phyloP scores from a whole-genome alignment of 352 stramenopile species.

The Thalassiosira pacifica region DNA sequence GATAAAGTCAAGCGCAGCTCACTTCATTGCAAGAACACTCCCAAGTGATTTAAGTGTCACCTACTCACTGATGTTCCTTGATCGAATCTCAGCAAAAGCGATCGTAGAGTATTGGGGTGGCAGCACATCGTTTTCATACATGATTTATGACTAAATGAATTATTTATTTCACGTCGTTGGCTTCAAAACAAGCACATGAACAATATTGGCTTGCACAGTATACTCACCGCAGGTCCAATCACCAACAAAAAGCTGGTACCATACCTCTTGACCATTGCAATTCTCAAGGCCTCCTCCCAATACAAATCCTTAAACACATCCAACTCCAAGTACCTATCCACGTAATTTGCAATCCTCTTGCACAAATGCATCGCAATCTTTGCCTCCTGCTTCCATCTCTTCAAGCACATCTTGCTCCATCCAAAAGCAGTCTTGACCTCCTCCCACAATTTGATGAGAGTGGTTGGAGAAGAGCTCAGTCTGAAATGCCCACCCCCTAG shows the following conservation, averaged over 20 bases:
- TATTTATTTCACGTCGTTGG: not conserved
- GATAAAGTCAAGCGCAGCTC: not conserved
- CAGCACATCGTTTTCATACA: no score
- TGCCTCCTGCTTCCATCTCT: slow-evolving; percentile 46
- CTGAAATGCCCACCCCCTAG: slow-evolving; percentile 45
- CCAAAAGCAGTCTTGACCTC: slow-evolving; percentile 46
- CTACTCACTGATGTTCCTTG: slow-evolving; percentile 14
- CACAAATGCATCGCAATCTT: slow-evolving; percentile 56
- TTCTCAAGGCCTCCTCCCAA: slow-evolving; percentile 44
- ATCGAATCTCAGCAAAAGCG: slow-evolving; percentile 6
- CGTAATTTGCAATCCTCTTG: slow-evolving; percentile 42
- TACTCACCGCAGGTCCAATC: not conserved
- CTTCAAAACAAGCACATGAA: not conserved
- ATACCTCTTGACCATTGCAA: slow-evolving; percentile 33
- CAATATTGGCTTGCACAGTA: not conserved
- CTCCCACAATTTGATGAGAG: slow-evolving; percentile 45
- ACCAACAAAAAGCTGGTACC: not conserved
- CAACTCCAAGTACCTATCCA: slow-evolving; percentile 46
- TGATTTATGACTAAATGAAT: not conserved
- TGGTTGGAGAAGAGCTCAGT: not conserved
- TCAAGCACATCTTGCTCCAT: slow-evolving; percentile 39
- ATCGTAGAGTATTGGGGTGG: slow-evolving; percentile 10
- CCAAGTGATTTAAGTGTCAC: slow-evolving; percentile 12
- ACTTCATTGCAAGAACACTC: slow-evolving; percentile 12
- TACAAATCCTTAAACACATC: slow-evolving; percentile 55